These are phyloP conservation scores for Alternaria ethzedia DNA, from an alignment of 2,329 filamentous ascomycete genomes.

Conservation along the genomic window DNA sequence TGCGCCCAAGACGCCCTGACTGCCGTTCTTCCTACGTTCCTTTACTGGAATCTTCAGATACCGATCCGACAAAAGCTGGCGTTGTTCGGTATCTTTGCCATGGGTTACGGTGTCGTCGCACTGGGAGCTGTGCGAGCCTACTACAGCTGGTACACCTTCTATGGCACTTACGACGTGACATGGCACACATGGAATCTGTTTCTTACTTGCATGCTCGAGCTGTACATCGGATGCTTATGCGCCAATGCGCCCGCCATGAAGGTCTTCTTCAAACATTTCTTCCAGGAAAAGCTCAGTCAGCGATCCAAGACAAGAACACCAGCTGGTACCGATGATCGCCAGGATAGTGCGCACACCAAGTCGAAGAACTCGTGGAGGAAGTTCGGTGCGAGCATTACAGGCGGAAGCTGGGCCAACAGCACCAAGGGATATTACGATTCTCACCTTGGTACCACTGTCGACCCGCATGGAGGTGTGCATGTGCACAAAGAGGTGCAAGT, in stretches of 20 bases:
- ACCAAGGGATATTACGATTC: slow-evolving; percentile 34
- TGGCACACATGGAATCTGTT: slow-evolving; percentile 33
- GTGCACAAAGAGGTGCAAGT: slow-evolving; percentile 24
- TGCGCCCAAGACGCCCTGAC: slow-evolving; percentile 38
- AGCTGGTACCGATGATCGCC: neutral
- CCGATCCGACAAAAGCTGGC: slow-evolving; percentile 38
- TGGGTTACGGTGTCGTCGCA: slow-evolving; percentile 38
- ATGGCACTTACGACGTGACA: slow-evolving; percentile 38
- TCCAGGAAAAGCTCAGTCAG: slow-evolving; percentile 29
- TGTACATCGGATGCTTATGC: slow-evolving; percentile 40
- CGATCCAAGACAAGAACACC: slow-evolving; percentile 8
- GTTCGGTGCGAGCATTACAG: slow-evolving; percentile 14
- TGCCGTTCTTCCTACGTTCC: slow-evolving; percentile 38
- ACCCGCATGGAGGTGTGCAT: slow-evolving; percentile 29
- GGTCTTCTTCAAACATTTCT: slow-evolving; percentile 42
- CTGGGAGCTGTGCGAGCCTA: slow-evolving; percentile 34
- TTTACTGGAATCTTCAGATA: slow-evolving; percentile 42
- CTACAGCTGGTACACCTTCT: slow-evolving; percentile 37
- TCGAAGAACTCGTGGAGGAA: slow-evolving; percentile 9
- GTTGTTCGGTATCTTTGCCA: slow-evolving; percentile 39
- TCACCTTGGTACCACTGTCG: slow-evolving; percentile 24
- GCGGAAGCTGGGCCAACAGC: slow-evolving; percentile 4
- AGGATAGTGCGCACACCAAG: neutral
- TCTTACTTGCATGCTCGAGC: slow-evolving; percentile 30
- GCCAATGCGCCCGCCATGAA: slow-evolving; percentile 41